A percentile compares a stretch with the other conserved stretches of the same genome.
These are phyloP conservation scores for Clathrospora elynae DNA, from an alignment of 2,329 filamentous ascomycete genomes.

Conservation along the genomic window DNA sequence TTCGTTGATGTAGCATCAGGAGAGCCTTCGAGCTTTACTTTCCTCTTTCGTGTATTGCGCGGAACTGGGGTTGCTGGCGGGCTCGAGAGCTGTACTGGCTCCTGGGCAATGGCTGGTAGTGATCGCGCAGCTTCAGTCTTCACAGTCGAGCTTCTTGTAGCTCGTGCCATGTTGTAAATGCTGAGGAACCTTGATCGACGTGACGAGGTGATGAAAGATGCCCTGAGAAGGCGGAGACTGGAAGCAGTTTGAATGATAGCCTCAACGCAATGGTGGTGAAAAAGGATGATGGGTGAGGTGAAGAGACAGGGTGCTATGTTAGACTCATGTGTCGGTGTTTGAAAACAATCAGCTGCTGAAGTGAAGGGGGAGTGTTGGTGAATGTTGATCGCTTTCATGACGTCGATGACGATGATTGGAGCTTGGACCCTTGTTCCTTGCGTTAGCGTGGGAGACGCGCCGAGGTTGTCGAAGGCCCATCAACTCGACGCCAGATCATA, in stretches of 20 bases:
- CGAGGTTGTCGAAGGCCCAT: conserved; percentile 18
- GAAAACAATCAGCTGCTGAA: conserved; percentile 8
- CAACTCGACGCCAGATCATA: conserved; percentile 7
- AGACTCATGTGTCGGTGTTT: neutral
- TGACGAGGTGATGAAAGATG: conserved; percentile 6
- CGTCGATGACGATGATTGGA: conserved; percentile 41
- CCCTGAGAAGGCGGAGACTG: conserved; percentile 8
- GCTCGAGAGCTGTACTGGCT: conserved; percentile 51
- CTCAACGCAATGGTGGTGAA: neutral
- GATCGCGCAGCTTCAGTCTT: conserved; percentile 18
- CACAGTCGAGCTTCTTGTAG: conserved; percentile 38
- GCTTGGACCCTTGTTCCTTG: conserved; percentile 34
- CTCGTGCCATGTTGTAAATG: conserved; percentile 36
- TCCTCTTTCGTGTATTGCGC: conserved; percentile 33
- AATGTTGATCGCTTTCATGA: conserved; percentile 32
- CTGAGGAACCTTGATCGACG: conserved; percentile 1
- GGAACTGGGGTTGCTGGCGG: conserved; percentile 49
- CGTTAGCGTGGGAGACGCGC: conserved; percentile 28
- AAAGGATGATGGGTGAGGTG: neutral
- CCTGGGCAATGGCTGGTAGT: conserved; percentile 16
- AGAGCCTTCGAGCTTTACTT: conserved; percentile 29
- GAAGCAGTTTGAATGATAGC: conserved; percentile 18
- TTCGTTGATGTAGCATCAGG: conserved; percentile 10
- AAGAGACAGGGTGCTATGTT: neutral
- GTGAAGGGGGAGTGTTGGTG: conserved; percentile 7